Conservation (phyloP, 2,329 filamentous ascomycete species). For the Magnaporthiopsis rhizophila region DNA sequence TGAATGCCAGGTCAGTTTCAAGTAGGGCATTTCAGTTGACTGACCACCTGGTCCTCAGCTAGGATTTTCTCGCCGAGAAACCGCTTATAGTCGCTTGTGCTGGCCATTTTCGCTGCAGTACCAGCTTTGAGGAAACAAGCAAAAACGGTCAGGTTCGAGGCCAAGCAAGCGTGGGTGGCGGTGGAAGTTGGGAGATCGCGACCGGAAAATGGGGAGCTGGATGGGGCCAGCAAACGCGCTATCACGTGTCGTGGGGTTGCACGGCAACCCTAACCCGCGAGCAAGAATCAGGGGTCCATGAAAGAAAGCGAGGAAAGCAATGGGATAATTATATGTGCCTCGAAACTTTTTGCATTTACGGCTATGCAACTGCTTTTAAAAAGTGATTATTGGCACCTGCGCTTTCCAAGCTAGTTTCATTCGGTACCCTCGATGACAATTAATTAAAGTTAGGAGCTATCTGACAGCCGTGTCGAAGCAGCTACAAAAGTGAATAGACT, state of each 20-base stretch:
- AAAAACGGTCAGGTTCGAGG: not conserved
- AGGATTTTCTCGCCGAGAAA: constrained; percentile 71
- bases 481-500: too few relatives aligned
- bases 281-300: not conserved
- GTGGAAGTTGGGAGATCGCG: too few relatives aligned
- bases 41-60: constrained; percentile 64
- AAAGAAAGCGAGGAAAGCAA: too few relatives aligned
- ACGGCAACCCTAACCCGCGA: not conserved
- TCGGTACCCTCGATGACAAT: not conserved
- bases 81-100: constrained; percentile 49
- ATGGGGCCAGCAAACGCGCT: constrained; percentile 3
- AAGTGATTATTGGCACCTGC: too few relatives aligned
- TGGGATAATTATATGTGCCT: too few relatives aligned
- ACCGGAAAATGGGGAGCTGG: not conserved
- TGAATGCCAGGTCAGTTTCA: not conserved
- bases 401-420: too few relatives aligned
- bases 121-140: not conserved
- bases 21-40: constrained; percentile 18
- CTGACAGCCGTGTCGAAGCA: not conserved
- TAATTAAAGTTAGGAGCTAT: not conserved
- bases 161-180: not conserved
- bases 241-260: constrained; percentile 6
- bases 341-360: too few relatives aligned
- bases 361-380: too few relatives aligned
- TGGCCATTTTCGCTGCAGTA: not conserved